Percentiles rank a stretch among this genome's conserved stretches.
Evolutionary conservation across 148 eudicot species (phyloP).

Genomic region (Rheum nobile): DNA sequence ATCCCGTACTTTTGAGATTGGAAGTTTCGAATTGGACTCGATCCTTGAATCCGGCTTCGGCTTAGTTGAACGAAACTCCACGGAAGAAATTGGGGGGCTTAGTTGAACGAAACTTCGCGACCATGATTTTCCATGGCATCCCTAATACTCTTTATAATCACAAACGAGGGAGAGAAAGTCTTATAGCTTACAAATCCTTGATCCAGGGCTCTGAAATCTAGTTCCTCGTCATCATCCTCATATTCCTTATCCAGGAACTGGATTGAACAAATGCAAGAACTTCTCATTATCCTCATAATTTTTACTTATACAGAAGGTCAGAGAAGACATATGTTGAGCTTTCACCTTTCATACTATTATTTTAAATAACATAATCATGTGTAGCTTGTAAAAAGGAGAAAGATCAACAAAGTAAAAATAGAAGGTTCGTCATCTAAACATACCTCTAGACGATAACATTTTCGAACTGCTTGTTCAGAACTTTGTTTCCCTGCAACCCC

Average conservation of each 20-base stretch:
- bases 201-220: conserved; percentile 75
- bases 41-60: conserved; percentile 22
- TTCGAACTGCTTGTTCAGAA: conserved; percentile 36
- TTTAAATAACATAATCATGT: neutral
- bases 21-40: conserved; percentile 11
- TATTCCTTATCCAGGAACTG: conserved; percentile 59
- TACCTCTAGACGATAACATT: conserved; percentile 83
- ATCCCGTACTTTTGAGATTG: conserved; percentile 15
- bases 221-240: conserved; percentile 64
- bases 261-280: conserved; percentile 4
- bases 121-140: too few relatives aligned
- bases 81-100: conserved; percentile 20
- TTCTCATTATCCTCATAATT: neutral
- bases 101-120: too few relatives aligned
- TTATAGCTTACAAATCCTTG: conserved; percentile 65
- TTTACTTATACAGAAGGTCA: neutral
- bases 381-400: neutral
- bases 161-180: neutral
- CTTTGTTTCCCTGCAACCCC: conserved; percentile 71
- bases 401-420: neutral
- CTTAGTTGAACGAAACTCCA: conserved; percentile 20
- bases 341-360: neutral
- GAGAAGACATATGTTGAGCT: too few relatives aligned
- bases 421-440: conserved; percentile 2
- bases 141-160: neutral